Conservation (phyloP, 768 basidiomycete species). For the Tulasnella sp. region DNA sequence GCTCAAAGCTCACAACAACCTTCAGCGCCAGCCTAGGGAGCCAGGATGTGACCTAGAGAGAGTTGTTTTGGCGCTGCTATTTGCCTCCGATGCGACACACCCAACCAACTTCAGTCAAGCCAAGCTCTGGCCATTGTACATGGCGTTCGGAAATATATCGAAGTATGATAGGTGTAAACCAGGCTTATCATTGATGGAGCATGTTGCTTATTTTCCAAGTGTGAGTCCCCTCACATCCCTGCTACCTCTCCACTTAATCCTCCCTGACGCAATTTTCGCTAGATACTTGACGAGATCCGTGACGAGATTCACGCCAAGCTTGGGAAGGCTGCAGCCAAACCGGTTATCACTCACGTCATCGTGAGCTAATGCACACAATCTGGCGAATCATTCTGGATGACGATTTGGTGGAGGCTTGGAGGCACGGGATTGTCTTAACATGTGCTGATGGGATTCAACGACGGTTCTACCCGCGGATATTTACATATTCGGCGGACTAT, state of each 20-base stretch:
- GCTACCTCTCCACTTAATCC: too few relatives aligned
- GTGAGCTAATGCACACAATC: conserved; percentile 27
- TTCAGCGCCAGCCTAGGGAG: not conserved
- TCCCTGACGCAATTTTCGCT: too few relatives aligned
- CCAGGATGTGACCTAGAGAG: not conserved
- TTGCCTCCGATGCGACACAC: conserved; percentile 26
- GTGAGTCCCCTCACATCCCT: conserved; percentile 3
- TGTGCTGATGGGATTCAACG: conserved; percentile 27
- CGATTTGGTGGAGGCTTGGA: conserved; percentile 24
- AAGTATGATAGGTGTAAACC: conserved; percentile 1
- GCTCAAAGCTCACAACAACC: conserved; percentile 1
- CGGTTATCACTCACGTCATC: conserved; percentile 14
- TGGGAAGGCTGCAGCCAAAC: not conserved
- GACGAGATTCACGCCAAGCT: not conserved
- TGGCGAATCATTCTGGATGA: conserved; percentile 27
- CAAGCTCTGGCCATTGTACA: conserved; percentile 29
- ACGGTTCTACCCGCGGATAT: conserved; percentile 35
- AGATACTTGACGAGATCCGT: conserved; percentile 19
- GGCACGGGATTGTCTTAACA: conserved; percentile 28
- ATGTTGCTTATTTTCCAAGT: conserved; percentile 23
- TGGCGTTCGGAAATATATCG: conserved; percentile 27
- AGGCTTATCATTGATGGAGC: not conserved
- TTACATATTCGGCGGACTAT: conserved; percentile 42
- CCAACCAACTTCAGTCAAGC: conserved; percentile 25
- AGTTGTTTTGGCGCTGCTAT: conserved; percentile 16